Evolutionary conservation across 768 basidiomycete species (phyloP).

Genomic region (Neoboletus magnificus): DNA sequence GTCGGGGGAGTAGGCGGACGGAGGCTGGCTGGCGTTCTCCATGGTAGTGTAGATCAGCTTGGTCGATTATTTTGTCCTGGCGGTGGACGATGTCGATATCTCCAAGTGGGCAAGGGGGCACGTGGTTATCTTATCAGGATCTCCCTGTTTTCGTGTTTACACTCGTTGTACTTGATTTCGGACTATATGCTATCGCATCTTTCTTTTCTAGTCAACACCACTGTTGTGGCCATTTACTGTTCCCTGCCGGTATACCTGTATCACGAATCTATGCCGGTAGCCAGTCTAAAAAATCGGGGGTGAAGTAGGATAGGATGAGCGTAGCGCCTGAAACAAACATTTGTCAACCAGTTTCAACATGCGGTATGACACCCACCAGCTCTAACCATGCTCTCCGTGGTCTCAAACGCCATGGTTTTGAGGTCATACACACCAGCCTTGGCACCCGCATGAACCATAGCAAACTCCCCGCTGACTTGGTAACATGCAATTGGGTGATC

Average conservation of each 20-base stretch:
- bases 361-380: conserved; percentile 59
- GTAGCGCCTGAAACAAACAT: conserved; percentile 67
- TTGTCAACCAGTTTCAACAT: neutral
- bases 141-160: neutral
- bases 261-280: conserved; percentile 35
- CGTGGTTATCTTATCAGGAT: conserved; percentile 11
- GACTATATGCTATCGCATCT: neutral
- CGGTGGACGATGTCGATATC: too few species aligned
- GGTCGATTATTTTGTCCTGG: neutral
- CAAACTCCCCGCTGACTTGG: conserved; percentile 96
- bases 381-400: conserved; percentile 84
- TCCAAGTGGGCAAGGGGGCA: neutral
- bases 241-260: neutral
- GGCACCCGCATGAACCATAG: conserved; percentile 96
- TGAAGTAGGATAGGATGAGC: conserved; percentile 92
- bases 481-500: conserved; percentile 96
- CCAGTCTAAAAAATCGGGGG: conserved; percentile 94
- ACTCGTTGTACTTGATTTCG: neutral
- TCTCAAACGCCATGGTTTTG: conserved; percentile 92
- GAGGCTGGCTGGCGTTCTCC: conserved; percentile 3
- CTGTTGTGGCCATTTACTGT: neutral
- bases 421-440: conserved; percentile 91
- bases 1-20: conserved; percentile 17
- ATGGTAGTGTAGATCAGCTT: neutral
- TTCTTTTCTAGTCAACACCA: neutral